Conservation (phyloP, 2,329 filamentous ascomycete genomes). For the Colletotrichum lini region DNA sequence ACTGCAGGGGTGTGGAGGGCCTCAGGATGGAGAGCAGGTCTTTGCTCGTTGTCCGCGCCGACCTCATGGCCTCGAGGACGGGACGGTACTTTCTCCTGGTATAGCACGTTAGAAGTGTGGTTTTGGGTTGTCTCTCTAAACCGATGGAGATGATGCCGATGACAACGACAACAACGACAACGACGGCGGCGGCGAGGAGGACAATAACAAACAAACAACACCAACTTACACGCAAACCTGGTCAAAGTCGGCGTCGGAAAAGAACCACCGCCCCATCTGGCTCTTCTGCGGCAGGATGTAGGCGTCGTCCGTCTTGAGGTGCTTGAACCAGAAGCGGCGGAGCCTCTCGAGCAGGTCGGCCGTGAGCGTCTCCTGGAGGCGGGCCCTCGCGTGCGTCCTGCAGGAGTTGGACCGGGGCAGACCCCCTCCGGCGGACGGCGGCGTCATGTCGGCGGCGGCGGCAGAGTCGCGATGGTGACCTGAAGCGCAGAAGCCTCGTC, state of each 20-base stretch:
- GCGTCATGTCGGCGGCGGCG: slow-evolving; percentile 24
- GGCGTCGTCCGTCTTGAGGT: slow-evolving; percentile 48
- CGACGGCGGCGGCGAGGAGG: too few relatives aligned
- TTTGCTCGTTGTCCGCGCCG: slow-evolving; percentile 46
- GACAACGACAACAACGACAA: too few relatives aligned
- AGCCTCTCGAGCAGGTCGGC: slow-evolving; percentile 50
- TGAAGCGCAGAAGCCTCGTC: slow-evolving; percentile 2
- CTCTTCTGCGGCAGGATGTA: slow-evolving; percentile 47
- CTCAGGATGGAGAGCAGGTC: slow-evolving; percentile 49
- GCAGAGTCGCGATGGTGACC: background rate
- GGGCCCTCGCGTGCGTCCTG: slow-evolving; percentile 32
- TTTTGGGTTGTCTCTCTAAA: too few relatives aligned
- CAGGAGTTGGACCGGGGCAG: slow-evolving; percentile 36
- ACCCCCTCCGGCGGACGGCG: background rate
- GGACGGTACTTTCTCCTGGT: slow-evolving; percentile 51
- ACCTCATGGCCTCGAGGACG: slow-evolving; percentile 52
- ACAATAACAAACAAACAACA: too few relatives aligned
- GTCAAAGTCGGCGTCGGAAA: slow-evolving; percentile 53
- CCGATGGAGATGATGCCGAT: background rate
- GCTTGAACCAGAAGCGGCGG: slow-evolving; percentile 57
- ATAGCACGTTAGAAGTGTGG: background rate
- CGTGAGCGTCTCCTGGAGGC: slow-evolving; percentile 46
- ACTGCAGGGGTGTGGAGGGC: slow-evolving; percentile 51
- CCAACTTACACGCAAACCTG: slow-evolving; percentile 52
- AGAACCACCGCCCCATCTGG: slow-evolving; percentile 53